Percentiles rank a stretch among this genome's conserved stretches.
Conservation (phyloP, 2,329 filamentous ascomycete genomes). For the Cladophialophora carrionii region DNA sequence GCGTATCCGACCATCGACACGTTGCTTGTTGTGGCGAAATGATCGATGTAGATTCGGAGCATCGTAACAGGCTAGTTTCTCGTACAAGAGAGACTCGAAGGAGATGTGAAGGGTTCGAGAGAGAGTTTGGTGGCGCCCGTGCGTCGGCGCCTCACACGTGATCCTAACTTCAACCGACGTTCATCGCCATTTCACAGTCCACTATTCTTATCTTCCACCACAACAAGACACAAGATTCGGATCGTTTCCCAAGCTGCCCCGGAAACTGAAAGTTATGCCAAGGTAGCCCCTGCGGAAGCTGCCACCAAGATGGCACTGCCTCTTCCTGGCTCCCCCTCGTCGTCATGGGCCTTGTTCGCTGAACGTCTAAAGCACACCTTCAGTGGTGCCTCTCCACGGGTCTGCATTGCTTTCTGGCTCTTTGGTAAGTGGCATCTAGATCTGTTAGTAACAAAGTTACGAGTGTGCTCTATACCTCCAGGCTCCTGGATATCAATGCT, state of each 20-base stretch:
- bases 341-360: conserved; percentile 75
- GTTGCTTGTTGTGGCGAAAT: no score
- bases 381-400: conserved; percentile 68
- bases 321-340: conserved; percentile 60
- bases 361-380: conserved; percentile 67
- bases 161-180: no score
- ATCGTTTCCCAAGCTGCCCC: neutral
- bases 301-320: conserved; percentile 47
- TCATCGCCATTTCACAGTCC: neutral
- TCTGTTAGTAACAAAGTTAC: neutral
- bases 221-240: neutral
- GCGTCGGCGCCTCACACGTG: no score
- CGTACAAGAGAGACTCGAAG: no score
- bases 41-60: no score
- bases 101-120: no score
- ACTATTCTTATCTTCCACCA: neutral
- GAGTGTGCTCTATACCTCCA: neutral
- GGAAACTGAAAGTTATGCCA: neutral
- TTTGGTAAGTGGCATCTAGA: conserved; percentile 66
- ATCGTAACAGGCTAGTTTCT: no score
- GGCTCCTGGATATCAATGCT: neutral
- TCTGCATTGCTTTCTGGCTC: conserved; percentile 85
- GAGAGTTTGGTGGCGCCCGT: no score
- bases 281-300: neutral
- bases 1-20: no score